Conservation (phyloP, 805 yeast species). For the Cyberlindnera galapagoensis region DNA sequence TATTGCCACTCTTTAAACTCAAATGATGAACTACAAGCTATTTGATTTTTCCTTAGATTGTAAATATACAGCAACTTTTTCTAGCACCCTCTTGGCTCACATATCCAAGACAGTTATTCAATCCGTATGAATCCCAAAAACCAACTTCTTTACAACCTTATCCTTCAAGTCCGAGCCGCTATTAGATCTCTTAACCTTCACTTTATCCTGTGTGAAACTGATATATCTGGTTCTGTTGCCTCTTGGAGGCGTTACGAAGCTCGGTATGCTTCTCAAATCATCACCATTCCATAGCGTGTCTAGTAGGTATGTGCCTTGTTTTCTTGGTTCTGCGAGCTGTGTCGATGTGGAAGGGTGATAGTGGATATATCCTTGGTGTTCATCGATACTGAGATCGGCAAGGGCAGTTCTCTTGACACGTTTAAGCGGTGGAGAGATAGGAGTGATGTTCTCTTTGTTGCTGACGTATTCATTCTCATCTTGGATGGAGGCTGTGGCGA, state of each 20-base stretch:
- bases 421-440: conserved; percentile 1
- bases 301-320: conserved; percentile 9
- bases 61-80: too few relatives aligned
- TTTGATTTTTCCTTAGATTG: too few relatives aligned
- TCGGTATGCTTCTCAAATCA: conserved; percentile 12
- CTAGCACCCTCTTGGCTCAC: too few relatives aligned
- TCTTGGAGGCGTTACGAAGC: conserved; percentile 24
- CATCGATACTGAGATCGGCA: conserved; percentile 14
- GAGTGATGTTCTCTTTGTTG: conserved; percentile 17
- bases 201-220: conserved; percentile 12
- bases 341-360: conserved; percentile 5
- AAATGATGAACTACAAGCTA: too few relatives aligned
- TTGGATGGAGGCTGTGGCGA: conserved; percentile 8
- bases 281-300: conserved; percentile 15
- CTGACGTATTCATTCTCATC: conserved; percentile 15
- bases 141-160: conserved; percentile 20
- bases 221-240: conserved; percentile 14
- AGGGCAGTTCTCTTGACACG: conserved; percentile 4
- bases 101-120: conserved; percentile 2
- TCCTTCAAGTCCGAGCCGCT: conserved; percentile 17
- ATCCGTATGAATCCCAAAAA: conserved; percentile 21
- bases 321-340: conserved; percentile 2
- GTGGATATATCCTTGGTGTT: conserved; percentile 15
- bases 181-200: conserved; percentile 18
- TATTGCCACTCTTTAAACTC: too few relatives aligned